Percentiles rank a stretch among this genome's conserved stretches.
Evolutionary conservation across 2,329 filamentous ascomycete genomes (phyloP).

Genomic region (Fusarium nodosum): DNA sequence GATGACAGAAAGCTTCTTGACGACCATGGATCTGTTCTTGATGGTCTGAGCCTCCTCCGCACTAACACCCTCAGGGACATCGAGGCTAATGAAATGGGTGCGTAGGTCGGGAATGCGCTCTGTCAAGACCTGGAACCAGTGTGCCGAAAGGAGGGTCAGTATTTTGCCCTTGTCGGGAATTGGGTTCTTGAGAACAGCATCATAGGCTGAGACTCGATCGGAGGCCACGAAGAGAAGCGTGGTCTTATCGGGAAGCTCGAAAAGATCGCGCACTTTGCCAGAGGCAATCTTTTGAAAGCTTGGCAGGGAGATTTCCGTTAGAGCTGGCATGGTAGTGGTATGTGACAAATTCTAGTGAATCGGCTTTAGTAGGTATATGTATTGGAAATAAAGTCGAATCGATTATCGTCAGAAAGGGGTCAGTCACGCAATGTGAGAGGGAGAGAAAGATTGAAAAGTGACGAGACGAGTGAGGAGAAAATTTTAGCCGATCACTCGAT

Average conservation of each 20-base stretch:
- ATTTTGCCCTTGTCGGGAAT: conserved; percentile 68
- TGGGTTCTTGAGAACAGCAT: conserved; percentile 78
- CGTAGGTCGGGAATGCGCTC: conserved; percentile 62
- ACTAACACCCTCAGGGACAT: conserved; percentile 56
- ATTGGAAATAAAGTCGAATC: background rate
- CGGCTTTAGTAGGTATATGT: background rate
- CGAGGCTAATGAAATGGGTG: conserved; percentile 65
- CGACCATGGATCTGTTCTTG: conserved; percentile 80
- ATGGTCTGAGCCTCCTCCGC: conserved; percentile 64
- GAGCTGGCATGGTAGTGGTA: conserved; percentile 29
- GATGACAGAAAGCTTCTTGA: conserved; percentile 79
- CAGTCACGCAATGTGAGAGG: conserved; percentile 7
- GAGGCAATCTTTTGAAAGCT: conserved; percentile 55
- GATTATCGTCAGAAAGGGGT: background rate
- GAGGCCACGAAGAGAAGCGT: conserved; percentile 83
- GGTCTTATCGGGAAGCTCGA: conserved; percentile 76
- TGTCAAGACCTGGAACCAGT: conserved; percentile 68
- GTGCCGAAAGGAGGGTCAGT: conserved; percentile 62
- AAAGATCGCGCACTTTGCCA: conserved; percentile 86
- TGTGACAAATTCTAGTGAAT: background rate
- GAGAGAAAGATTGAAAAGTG: conserved; percentile 32
- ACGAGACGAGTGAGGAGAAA: conserved; percentile 44
- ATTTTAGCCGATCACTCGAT: conserved; percentile 41
- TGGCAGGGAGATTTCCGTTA: conserved; percentile 46
- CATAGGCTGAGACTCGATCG: conserved; percentile 91